These are phyloP conservation scores for Lipomyces orientalis DNA, from an alignment of 805 yeast species.

Conservation along the genomic window DNA sequence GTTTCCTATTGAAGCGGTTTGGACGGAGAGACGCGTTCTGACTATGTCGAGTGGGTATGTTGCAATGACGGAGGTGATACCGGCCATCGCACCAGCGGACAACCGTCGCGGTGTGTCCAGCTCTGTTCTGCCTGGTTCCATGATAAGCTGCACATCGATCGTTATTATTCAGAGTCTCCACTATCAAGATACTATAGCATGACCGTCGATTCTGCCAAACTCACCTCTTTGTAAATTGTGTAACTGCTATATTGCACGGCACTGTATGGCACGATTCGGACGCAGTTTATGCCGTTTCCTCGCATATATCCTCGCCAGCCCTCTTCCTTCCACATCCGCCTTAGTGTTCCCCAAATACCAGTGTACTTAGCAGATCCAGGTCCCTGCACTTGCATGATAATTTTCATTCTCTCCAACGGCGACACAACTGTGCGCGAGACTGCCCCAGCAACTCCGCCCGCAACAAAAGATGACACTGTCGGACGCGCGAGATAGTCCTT, in stretches of 20 bases:
- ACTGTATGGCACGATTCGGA: constrained; percentile 89
- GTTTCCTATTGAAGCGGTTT: constrained; percentile 68
- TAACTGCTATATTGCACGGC: constrained; percentile 93
- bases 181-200: not conserved
- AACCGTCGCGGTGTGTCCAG: constrained; percentile 65
- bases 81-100: constrained; percentile 80
- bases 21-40: constrained; percentile 85
- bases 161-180: not conserved
- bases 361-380: constrained; percentile 52
- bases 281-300: constrained; percentile 89
- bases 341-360: constrained; percentile 79
- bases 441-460: constrained; percentile 97
- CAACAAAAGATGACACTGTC: constrained; percentile 76
- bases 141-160: constrained; percentile 15
- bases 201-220: constrained; percentile 43
- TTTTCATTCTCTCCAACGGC: constrained; percentile 94
- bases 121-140: constrained; percentile 43
- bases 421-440: constrained; percentile 91
- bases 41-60: constrained; percentile 94
- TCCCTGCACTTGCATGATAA: constrained; percentile 87
- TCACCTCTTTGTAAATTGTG: constrained; percentile 60
- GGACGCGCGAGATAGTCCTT: constrained; percentile 41
- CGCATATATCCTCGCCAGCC: constrained; percentile 89
- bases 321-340: constrained; percentile 83
- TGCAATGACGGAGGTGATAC: constrained; percentile 74